A percentile compares a stretch with the other conserved stretches of the same genome.
Conservation (phyloP, 441 rosid genomes). For the Euphorbia schlechtendalii region DNA sequence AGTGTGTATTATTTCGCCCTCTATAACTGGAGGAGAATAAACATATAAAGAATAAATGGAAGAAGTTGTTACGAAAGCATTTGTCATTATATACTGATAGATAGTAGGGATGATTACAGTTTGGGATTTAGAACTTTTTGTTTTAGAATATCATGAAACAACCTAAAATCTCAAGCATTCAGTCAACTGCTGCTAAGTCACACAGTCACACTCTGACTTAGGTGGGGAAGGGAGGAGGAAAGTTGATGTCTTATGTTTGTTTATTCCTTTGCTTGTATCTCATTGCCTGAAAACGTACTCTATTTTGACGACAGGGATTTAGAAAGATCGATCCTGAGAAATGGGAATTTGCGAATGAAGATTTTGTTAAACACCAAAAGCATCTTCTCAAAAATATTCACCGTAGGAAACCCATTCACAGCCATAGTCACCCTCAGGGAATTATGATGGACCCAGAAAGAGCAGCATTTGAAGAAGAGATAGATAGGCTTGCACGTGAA, state of each 20-base stretch:
- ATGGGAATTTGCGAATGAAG: conserved; percentile 90
- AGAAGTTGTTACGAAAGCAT: background rate
- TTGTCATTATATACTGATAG: background rate
- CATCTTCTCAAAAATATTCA: conserved; percentile 90
- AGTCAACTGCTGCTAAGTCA: background rate
- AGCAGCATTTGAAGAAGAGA: conserved; percentile 56
- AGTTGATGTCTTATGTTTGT: background rate
- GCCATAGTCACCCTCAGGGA: conserved; percentile 72
- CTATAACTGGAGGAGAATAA: background rate
- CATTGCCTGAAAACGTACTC: background rate
- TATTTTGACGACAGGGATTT: conserved; percentile 56
- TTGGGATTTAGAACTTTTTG: background rate
- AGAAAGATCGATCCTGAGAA: conserved; percentile 81
- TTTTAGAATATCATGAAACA: background rate
- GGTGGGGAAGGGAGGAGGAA: background rate
- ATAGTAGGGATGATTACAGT: background rate
- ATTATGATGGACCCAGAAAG: conserved; percentile 55
- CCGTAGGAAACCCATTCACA: conserved; percentile 84
- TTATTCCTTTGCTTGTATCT: background rate
- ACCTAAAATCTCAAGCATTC: background rate
- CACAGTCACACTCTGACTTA: background rate
- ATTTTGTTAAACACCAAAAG: conserved; percentile 71
- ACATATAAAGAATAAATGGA: background rate
- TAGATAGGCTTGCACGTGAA: conserved; percentile 60
- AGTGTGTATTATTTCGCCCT: background rate